Evolutionary conservation across 1,139 yeast genomes (phyloP).

Genomic region (Magnusiomyces magnusii): DNA sequence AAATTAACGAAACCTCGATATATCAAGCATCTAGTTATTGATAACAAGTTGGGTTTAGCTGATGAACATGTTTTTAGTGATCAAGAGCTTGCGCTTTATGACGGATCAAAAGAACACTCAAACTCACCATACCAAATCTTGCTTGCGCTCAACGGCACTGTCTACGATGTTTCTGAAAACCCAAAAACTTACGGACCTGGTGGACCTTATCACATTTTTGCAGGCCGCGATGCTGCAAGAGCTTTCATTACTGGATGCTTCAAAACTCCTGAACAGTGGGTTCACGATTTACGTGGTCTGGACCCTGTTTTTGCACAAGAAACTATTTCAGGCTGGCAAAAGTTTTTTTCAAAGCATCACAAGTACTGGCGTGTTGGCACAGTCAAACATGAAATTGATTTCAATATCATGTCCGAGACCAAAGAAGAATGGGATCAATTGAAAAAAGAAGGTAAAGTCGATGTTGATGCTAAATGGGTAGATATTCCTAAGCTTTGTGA

Average conservation of each 20-base stretch:
- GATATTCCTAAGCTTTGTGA: slow-evolving; percentile 8
- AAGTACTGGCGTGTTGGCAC: slow-evolving; percentile 61
- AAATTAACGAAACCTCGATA: slow-evolving; percentile 44
- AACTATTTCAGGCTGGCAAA: slow-evolving; percentile 44
- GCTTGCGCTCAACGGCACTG: slow-evolving; percentile 57
- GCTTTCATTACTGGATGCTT: slow-evolving; percentile 77
- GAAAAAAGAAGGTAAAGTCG: not conserved
- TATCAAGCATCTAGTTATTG: slow-evolving; percentile 29
- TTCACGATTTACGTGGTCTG: slow-evolving; percentile 63
- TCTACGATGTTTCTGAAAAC: slow-evolving; percentile 60
- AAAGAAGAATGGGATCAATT: not conserved
- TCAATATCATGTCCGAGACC: not conserved
- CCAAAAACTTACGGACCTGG: slow-evolving; percentile 54
- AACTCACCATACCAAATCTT: slow-evolving; percentile 47
- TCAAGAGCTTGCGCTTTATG: slow-evolving; percentile 42
- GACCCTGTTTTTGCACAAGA: slow-evolving; percentile 27
- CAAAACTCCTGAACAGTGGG: slow-evolving; percentile 38
- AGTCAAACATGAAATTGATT: slow-evolving; percentile 37
- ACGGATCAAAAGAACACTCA: slow-evolving; percentile 39
- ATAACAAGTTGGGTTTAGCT: slow-evolving; percentile 5
- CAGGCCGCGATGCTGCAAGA: slow-evolving; percentile 66
- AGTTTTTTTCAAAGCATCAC: slow-evolving; percentile 41
- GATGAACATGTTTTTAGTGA: slow-evolving; percentile 36
- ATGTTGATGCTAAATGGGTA: not conserved
- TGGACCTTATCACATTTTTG: slow-evolving; percentile 53